phyloP scores from a whole-genome alignment of 257 asterid species.

The Striga asiatica region DNA sequence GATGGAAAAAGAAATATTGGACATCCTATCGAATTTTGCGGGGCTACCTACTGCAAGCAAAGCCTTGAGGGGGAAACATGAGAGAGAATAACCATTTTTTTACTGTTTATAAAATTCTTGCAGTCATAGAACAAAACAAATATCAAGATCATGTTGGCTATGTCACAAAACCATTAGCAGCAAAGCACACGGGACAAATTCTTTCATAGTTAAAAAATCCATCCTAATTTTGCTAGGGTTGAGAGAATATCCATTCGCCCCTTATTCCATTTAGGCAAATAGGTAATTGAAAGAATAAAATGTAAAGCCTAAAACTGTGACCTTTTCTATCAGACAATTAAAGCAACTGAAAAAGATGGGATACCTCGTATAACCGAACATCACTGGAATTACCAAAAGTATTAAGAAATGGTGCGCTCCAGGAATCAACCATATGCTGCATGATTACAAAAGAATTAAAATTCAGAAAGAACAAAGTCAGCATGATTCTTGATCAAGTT shows the following conservation, averaged over 20 bases:
- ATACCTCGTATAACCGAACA: constrained; percentile 66
- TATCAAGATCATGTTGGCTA: no score
- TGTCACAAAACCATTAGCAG: no score
- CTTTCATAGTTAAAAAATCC: not conserved
- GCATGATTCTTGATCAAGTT: not conserved
- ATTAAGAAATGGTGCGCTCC: constrained; percentile 62
- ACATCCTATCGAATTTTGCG: no score
- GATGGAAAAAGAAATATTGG: no score
- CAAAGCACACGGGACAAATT: no score
- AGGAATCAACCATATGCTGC: constrained; percentile 77
- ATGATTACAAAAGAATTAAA: constrained; percentile 12
- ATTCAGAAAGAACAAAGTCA: constrained; percentile 1
- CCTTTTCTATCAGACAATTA: not conserved
- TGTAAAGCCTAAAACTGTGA: not conserved
- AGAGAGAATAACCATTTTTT: no score
- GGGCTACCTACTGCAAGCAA: no score
- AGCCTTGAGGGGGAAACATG: no score
- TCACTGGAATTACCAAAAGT: constrained; percentile 41
- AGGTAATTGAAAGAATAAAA: not conserved
- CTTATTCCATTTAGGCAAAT: not conserved
- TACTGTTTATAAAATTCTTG: no score
- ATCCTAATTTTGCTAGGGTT: not conserved
- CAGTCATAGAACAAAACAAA: no score
- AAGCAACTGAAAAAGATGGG: not conserved
- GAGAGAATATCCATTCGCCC: not conserved